Evolutionary conservation across 345 rosid genomes (phyloP), one percentile per base, ranked within the genome.

Genomic region (Linum usitatissimum): DNA sequence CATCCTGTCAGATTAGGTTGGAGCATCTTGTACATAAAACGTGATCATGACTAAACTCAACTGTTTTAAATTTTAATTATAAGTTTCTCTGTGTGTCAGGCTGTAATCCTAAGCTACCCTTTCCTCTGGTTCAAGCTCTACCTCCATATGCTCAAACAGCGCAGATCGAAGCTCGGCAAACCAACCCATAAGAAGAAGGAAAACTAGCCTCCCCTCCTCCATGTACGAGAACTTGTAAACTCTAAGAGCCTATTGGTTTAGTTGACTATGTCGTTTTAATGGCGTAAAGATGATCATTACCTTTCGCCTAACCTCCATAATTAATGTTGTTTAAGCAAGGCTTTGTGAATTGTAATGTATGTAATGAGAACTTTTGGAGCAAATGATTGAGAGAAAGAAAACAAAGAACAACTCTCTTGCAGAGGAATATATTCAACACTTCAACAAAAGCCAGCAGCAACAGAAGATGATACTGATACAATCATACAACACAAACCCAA

Each of bases 121-220:
- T 79, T 92, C 71, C 78, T 79, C 55, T 86, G 89, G 91, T 64
- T 86, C 66, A 88, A 79, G 61, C 90, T 89, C 54, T 89, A 87
- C 79, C 70, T 78, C 59, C 83, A 87, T 72, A 66, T 92, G 73
- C 71, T 85, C 70, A 89, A 79, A 77, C 98, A 89, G 64, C 75
- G 96, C 28, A 74, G 60, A 56, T 76, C 83, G 30, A 92, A 85
- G 71, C 77, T 89, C 39, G 73, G 83, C 8, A 81, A 78, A 70
- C 74, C 10, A 30, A 9, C 6, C 84, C 64, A 4, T 67, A 31
- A 68, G 45, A 77, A 71, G 76, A 78, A 81, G 79, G 86, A 81
- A 77, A 74, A 72, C 65, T 75, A 48, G 18, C 84, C 81, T 34
- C 38, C 38, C 38, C 0, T 34, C 38, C 38, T 23, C 28, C 28